Evolutionary conservation across 768 basidiomycete genomes (phyloP).

Genomic region (Lactarius indigo): DNA sequence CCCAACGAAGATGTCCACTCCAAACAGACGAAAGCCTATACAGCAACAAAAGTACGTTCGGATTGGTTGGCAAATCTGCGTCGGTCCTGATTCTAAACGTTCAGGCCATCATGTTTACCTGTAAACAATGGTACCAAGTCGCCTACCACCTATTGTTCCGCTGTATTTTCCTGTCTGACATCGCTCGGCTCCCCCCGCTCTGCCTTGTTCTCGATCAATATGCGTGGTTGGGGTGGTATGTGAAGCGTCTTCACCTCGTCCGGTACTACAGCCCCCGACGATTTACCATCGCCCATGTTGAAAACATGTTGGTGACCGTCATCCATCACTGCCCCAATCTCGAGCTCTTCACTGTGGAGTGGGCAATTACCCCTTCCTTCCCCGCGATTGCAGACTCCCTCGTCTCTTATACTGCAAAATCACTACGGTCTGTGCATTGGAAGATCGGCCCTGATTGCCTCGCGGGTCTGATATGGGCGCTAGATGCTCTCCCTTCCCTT

Average conservation of each 20-base stretch:
- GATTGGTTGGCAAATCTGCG: background rate
- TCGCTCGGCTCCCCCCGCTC: slow-evolving; percentile 50
- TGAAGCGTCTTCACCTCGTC: slow-evolving; percentile 65
- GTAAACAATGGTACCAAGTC: slow-evolving; percentile 56
- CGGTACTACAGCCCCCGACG: slow-evolving; percentile 44
- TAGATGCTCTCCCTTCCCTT: slow-evolving; percentile 57
- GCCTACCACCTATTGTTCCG: slow-evolving; percentile 67
- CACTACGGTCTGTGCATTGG: slow-evolving; percentile 60
- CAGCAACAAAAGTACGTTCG: slow-evolving; percentile 59
- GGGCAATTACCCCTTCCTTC: slow-evolving; percentile 57
- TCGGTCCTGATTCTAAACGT: slow-evolving; percentile 3
- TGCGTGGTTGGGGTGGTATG: slow-evolving; percentile 64
- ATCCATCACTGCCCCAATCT: slow-evolving; percentile 68
- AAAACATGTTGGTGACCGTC: slow-evolving; percentile 53
- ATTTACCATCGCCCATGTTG: slow-evolving; percentile 46
- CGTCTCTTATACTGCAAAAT: slow-evolving; percentile 44
- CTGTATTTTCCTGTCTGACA: slow-evolving; percentile 63
- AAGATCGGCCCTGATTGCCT: slow-evolving; percentile 52
- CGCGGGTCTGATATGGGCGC: slow-evolving; percentile 68
- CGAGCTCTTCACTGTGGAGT: slow-evolving; percentile 67
- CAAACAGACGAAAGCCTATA: slow-evolving; percentile 57
- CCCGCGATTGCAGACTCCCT: slow-evolving; percentile 64
- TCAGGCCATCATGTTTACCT: slow-evolving; percentile 67
- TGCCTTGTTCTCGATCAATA: slow-evolving; percentile 50
- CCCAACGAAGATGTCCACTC: slow-evolving; percentile 57